These are phyloP conservation scores for Podospora pseudoanserina DNA, from an alignment of 495 filamentous ascomycete genomes.

Conservation along the genomic window DNA sequence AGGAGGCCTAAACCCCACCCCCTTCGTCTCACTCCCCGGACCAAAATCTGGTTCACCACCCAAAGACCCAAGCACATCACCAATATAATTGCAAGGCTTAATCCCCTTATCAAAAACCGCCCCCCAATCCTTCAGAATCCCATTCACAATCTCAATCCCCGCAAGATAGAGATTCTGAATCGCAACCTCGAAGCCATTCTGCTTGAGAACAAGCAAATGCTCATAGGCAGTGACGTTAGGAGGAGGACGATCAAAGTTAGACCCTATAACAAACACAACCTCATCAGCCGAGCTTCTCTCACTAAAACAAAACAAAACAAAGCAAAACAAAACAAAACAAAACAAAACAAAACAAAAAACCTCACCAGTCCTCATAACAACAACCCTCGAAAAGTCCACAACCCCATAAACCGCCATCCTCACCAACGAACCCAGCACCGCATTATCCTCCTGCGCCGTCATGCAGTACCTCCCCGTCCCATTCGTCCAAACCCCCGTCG, in stretches of 20 bases:
- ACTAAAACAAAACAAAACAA: not conserved
- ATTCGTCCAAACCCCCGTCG: slow-evolving; percentile 61
- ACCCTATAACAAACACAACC: slow-evolving; percentile 34
- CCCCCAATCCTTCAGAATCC: slow-evolving; percentile 61
- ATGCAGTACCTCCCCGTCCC: slow-evolving; percentile 66
- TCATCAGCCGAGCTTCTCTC: not conserved
- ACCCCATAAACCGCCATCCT: slow-evolving; percentile 52
- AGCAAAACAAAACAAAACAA: no score
- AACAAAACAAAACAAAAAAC: not conserved
- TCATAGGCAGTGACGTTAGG: slow-evolving; percentile 50
- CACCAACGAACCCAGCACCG: slow-evolving; percentile 62
- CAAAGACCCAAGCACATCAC: slow-evolving; percentile 66
- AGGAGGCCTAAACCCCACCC: slow-evolving; percentile 17
- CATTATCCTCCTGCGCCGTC: slow-evolving; percentile 73
- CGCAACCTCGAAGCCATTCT: slow-evolving; percentile 57
- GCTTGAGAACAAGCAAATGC: slow-evolving; percentile 56
- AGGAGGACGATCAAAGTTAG: slow-evolving; percentile 68
- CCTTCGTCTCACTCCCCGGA: slow-evolving; percentile 41
- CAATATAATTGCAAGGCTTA: slow-evolving; percentile 64
- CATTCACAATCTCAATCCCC: slow-evolving; percentile 63
- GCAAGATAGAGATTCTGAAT: slow-evolving; percentile 65
- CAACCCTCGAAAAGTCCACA: slow-evolving; percentile 64
- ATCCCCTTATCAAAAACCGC: slow-evolving; percentile 55
- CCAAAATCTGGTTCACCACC: slow-evolving; percentile 67
- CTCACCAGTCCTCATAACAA: slow-evolving; percentile 63